Base-by-base conservation (phyloP, 2,329 filamentous ascomycete genomes). In the Daldinia eschscholtzii region DNA sequence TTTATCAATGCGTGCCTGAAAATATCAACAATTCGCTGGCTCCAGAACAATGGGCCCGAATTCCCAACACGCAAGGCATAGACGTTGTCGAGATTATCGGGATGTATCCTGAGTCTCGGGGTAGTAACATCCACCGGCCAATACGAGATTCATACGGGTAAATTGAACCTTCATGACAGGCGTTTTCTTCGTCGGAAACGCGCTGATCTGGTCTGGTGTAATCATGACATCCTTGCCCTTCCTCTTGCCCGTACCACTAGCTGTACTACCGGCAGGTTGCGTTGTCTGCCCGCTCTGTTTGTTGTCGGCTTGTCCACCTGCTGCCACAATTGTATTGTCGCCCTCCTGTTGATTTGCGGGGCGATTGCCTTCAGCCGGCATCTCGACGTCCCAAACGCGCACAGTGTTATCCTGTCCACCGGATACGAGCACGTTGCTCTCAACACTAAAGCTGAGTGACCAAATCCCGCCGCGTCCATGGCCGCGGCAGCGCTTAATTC, bases 111-210 rank as follows among this genome's bases (percentile, higher is more conserved):
- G 74, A 42, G 68, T 73, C 71, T 87, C 84, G 41, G 87, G 84
- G 59, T 89, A 85, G 74, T 89, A 91, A 75, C 88, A 90, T 26
- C 94, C 93, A 53, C 92, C 93, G 23, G 94, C 94, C 68, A 98
- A 85, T 12, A 98, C 91, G 72, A 98, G 81, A 79, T 99, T 99
- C 93, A 97, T 98, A 68, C 93, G 86, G 3, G 96, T 98, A 76
- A 98, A 98, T 76, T 92, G 89, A 61, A 97, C 94, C 81, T 95
- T 96, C 81, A 97, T 93, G 10, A 98, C 93, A 0, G 95, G 94
- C 15, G 92, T 95, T 82, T 97, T 97, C 87, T 99, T 99, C 3
- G 96, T 98, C 0, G 93, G 91, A 78, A 98, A 98, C 0, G 93
- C 94, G 71, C 90, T 93, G 81, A 99, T 97, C 81, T 98, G 96